phyloP scores from a whole-genome alignment of 768 basidiomycete genomes.

The Scleroderma citrinum region DNA sequence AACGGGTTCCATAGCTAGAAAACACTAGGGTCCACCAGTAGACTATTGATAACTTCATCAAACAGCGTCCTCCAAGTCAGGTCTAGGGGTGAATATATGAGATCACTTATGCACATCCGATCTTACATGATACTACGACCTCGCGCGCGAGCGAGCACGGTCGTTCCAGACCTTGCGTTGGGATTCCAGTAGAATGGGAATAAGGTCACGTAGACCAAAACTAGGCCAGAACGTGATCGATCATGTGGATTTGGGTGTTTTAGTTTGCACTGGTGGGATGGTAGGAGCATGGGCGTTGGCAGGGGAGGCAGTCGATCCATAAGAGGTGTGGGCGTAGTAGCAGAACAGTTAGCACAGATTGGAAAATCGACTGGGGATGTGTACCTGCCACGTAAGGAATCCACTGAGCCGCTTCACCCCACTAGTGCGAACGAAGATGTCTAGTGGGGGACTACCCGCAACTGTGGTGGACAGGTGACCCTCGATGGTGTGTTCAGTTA shows the following conservation, averaged over 20 bases:
- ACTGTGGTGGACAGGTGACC: slow-evolving; percentile 59
- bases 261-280: slow-evolving; percentile 64
- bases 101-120: not conserved
- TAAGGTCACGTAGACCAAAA: slow-evolving; percentile 79
- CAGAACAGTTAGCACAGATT: not conserved
- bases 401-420: slow-evolving; percentile 65
- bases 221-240: slow-evolving; percentile 86
- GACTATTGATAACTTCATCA: no score
- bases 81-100: no score
- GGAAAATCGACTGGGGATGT: slow-evolving; percentile 57
- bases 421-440: slow-evolving; percentile 87
- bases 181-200: slow-evolving; percentile 84
- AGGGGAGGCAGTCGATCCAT: slow-evolving; percentile 16
- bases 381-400: slow-evolving; percentile 93
- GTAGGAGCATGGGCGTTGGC: slow-evolving; percentile 37
- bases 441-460: slow-evolving; percentile 71
- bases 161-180: slow-evolving; percentile 66
- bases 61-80: no score
- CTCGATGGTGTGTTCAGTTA: slow-evolving; percentile 67
- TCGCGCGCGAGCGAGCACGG: slow-evolving; percentile 2
- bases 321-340: not conserved
- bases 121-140: not conserved
- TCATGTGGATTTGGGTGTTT: slow-evolving; percentile 83
- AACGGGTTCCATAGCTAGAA: no score
- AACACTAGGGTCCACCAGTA: no score